phyloP scores from a whole-genome alignment of 495 filamentous ascomycete genomes.

The Talaromyces liani region DNA sequence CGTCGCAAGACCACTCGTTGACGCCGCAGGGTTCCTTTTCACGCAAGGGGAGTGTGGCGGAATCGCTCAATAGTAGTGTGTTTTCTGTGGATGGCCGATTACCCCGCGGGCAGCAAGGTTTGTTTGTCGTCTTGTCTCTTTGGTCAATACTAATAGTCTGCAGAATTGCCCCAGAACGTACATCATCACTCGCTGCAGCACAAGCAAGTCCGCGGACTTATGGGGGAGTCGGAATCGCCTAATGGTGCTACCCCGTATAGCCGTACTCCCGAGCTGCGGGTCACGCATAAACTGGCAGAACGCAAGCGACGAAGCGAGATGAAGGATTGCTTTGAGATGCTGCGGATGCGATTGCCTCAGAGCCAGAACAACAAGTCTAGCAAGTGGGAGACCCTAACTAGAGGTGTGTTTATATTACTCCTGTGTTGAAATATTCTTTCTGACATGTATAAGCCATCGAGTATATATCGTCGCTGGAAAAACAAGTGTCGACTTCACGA shows the following conservation, averaged over 20 bases:
- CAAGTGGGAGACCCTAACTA: constrained; percentile 98
- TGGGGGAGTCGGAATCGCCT: constrained; percentile 48
- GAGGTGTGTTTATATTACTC: constrained; percentile 49
- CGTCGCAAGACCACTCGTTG: constrained; percentile 42
- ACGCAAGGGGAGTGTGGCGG: constrained; percentile 63
- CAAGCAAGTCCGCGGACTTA: constrained; percentile 59
- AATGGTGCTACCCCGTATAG: constrained; percentile 72
- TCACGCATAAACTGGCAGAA: constrained; percentile 94
- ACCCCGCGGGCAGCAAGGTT: constrained; percentile 62
- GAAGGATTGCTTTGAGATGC: constrained; percentile 90
- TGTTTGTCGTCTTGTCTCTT: constrained; percentile 7
- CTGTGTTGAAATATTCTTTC: background rate
- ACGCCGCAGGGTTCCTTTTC: constrained; percentile 37
- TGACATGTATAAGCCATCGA: constrained; percentile 27
- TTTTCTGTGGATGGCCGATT: constrained; percentile 63
- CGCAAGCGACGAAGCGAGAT: constrained; percentile 94
- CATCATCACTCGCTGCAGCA: constrained; percentile 76
- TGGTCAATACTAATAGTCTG: constrained; percentile 10
- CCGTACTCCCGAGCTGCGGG: constrained; percentile 85
- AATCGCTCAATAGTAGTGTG: constrained; percentile 65
- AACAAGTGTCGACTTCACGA: constrained; percentile 21
- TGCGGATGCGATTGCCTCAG: constrained; percentile 75
- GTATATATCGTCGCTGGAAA: constrained; percentile 33
- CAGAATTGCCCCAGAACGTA: constrained; percentile 42
- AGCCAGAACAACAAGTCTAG: constrained; percentile 88